phyloP scores from a whole-genome alignment of 306 rosid genomes.

The Dryas alaskensis region DNA sequence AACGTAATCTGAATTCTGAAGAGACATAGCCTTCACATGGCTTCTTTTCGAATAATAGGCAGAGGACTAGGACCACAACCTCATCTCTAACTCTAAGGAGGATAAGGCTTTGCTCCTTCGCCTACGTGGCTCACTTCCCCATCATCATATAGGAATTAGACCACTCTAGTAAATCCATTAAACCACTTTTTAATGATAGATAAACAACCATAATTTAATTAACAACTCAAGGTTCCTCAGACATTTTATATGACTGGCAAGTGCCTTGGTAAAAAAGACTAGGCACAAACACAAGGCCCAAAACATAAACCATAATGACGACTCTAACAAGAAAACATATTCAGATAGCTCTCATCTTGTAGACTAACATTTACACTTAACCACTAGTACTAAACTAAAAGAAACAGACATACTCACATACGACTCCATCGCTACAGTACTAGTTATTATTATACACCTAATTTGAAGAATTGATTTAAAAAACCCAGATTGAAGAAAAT shows the following conservation, averaged over 20 bases:
- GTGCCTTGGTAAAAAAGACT: slow-evolving; percentile 27
- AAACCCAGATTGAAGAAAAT: background rate
- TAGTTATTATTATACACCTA: background rate
- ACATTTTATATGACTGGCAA: slow-evolving; percentile 7
- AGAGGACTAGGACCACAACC: slow-evolving; percentile 14
- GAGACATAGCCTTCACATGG: slow-evolving; percentile 17
- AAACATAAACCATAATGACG: background rate
- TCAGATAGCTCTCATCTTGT: background rate
- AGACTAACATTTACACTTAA: slow-evolving; percentile 22
- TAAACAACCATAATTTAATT: slow-evolving; percentile 3
- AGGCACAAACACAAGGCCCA: slow-evolving; percentile 18
- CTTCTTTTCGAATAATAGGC: background rate
- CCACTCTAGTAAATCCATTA: background rate
- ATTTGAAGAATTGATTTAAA: background rate
- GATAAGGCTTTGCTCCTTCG: background rate
- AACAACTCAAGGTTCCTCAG: background rate
- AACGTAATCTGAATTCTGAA: background rate
- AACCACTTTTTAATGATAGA: background rate
- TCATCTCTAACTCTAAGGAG: slow-evolving; percentile 2
- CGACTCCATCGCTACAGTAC: background rate
- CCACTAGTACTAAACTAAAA: slow-evolving; percentile 6
- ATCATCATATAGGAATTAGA: background rate
- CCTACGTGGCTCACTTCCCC: background rate
- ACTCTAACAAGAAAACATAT: background rate
- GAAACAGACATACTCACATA: background rate